Evolutionary conservation across 2,329 filamentous ascomycete species (phyloP).

Genomic region (Colletotrichum plurivorum): DNA sequence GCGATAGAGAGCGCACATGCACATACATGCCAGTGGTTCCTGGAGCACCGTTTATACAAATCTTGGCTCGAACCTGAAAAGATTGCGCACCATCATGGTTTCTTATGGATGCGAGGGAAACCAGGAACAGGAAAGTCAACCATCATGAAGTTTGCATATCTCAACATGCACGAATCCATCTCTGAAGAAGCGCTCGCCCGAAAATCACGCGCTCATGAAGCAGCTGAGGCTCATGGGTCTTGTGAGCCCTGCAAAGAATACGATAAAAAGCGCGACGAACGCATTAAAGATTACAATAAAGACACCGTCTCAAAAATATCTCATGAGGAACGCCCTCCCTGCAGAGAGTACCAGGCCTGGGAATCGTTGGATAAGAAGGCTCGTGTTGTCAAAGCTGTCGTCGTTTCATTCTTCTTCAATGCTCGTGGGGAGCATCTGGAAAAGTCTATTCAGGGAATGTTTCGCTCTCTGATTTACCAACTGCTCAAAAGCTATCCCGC

Average conservation of each 20-base stretch:
- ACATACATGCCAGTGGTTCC: constrained; percentile 44
- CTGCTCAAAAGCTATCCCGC: background rate
- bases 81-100: background rate
- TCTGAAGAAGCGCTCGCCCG: too few species aligned
- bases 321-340: too few species aligned
- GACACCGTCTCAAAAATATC: too few species aligned
- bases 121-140: constrained; percentile 15
- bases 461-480: constrained; percentile 24
- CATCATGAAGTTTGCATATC: constrained; percentile 15
- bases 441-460: constrained; percentile 30
- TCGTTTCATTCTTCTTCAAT: constrained; percentile 38
- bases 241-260: too few species aligned
- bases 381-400: constrained; percentile 26
- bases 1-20: constrained; percentile 34
- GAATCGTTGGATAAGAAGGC: too few species aligned
- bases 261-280: too few species aligned
- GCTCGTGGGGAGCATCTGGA: constrained; percentile 29
- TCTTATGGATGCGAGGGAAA: constrained; percentile 28
- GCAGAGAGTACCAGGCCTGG: too few species aligned
- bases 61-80: constrained; percentile 29
- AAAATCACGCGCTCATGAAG: too few species aligned
- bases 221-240: too few species aligned
- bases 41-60: constrained; percentile 23
- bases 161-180: background rate
- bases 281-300: too few species aligned